Base-by-base conservation (phyloP, 495 filamentous ascomycete species). In the Xylaria palmicola region DNA sequence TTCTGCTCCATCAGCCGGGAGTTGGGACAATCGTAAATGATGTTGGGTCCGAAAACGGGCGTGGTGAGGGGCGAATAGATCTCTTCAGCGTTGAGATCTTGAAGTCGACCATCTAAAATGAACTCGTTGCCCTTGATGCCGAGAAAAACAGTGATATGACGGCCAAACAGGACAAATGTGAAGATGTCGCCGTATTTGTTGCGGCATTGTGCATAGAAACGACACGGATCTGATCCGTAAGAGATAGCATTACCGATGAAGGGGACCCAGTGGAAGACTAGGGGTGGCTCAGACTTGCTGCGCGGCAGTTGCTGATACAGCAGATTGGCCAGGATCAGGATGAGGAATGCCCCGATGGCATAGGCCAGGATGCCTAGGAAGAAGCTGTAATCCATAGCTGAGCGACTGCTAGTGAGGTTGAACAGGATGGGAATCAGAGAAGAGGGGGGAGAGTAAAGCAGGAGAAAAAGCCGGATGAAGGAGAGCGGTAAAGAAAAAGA, bases 1-100 rank as follows among this genome's bases (percentile, higher is more conserved):
- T 89, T 89, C 69, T 89, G 86, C 69, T 90, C 85, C 83, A 90
- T 89, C 37, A 90, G 76, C 61, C 87, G 87, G 47, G 84, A 75
- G 61, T 89, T 89, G 1, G 87, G 85, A 59, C 86, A 87, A 66
- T 90, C 87, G 66, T 88, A 90, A 4, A 89, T 83, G 15, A 90
- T 85, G 65, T 86, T 85, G 7, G 79, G 77, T n/a, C 87, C 87
- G 65, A 90, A 90, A 17, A 89, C 85, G 1, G 87, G 87, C 8
- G 84, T 89, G 5, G 87, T 90, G 51, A 90, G 76, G 36, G 82
- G 81, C 27, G 80, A 77, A 64, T 89, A 89, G 43, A 88, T 78
- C 59, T 89, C 86, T 69, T 89, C 86, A 1, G 86, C 87, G 64
- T 83, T 85, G 47, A 89, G 79, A 68, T 89, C 85, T 51, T 80